phyloP scores from a whole-genome alignment of 176 grass and related monocot genomes.

The Oryza glumipatula region DNA sequence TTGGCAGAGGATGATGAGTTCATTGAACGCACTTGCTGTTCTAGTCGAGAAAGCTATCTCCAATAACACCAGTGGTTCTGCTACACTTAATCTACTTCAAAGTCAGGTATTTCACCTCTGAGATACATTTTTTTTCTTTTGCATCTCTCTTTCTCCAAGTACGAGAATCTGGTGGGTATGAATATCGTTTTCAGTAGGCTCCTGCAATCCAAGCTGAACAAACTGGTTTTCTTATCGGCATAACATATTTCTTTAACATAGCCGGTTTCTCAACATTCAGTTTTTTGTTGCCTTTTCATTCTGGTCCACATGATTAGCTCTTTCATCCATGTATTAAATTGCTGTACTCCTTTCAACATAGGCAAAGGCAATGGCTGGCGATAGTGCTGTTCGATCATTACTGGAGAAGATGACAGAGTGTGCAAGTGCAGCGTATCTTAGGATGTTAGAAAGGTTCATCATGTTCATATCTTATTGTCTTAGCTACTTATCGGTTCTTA shows the following conservation, averaged over 20 bases:
- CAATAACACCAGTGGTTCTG: slow-evolving; percentile 71
- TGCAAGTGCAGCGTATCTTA: slow-evolving; percentile 88
- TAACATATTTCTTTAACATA: slow-evolving; percentile 2
- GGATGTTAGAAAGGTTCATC: slow-evolving; percentile 87
- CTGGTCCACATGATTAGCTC: slow-evolving; percentile 8
- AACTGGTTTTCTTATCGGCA: slow-evolving; percentile 1
- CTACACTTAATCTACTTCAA: slow-evolving; percentile 94
- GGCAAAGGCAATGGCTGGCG: slow-evolving; percentile 94
- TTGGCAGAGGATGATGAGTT: slow-evolving; percentile 92
- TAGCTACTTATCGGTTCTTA: neutral
- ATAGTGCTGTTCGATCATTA: slow-evolving; percentile 87
- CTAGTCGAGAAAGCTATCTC: slow-evolving; percentile 80
- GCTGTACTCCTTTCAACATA: slow-evolving; percentile 43
- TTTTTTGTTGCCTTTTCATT: slow-evolving; percentile 15
- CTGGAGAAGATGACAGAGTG: slow-evolving; percentile 91
- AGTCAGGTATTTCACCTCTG: slow-evolving; percentile 62
- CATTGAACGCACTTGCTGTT: slow-evolving; percentile 82
- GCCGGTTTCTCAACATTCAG: neutral
- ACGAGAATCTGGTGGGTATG: neutral
- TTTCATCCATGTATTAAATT: slow-evolving; percentile 22
- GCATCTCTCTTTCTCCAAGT: neutral
- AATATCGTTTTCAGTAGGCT: neutral
- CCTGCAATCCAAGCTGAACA: slow-evolving; percentile 22
- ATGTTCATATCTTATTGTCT: slow-evolving; percentile 29
- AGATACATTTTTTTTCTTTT: neutral